A percentile compares a stretch with the other conserved stretches of the same genome.
Evolutionary conservation across 2,329 filamentous ascomycete species (phyloP).

Genomic region (Fonsecaea monophora): DNA sequence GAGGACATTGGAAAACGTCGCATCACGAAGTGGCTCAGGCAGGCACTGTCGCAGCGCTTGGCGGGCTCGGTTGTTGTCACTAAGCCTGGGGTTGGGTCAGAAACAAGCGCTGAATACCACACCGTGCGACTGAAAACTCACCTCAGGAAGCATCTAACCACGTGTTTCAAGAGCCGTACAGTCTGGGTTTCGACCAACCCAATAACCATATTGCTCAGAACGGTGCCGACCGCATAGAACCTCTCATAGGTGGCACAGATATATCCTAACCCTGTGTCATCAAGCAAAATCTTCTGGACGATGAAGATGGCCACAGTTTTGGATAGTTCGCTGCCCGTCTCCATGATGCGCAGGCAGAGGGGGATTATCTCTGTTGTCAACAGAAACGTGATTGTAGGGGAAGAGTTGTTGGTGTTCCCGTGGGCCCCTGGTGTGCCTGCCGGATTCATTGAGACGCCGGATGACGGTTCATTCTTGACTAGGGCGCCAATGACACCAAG

Average conservation of each 20-base stretch:
- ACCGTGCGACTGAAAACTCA: slow-evolving; percentile 55
- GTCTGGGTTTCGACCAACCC: slow-evolving; percentile 98
- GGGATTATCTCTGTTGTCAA: slow-evolving; percentile 98
- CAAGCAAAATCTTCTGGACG: slow-evolving; percentile 96
- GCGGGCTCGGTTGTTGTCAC: slow-evolving; percentile 92
- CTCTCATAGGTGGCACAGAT: slow-evolving; percentile 99
- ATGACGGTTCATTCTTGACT: slow-evolving; percentile 82
- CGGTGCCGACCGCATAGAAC: slow-evolving; percentile 97
- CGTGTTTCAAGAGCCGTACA: slow-evolving; percentile 92
- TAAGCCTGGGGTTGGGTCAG: slow-evolving; percentile 66
- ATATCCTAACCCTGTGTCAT: slow-evolving; percentile 95
- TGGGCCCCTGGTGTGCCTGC: slow-evolving; percentile 34
- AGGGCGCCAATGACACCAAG: slow-evolving; percentile 95
- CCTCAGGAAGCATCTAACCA: slow-evolving; percentile 95
- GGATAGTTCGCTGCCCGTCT: slow-evolving; percentile 96
- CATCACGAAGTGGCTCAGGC: slow-evolving; percentile 96
- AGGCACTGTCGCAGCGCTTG: slow-evolving; percentile 95
- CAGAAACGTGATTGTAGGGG: slow-evolving; percentile 98
- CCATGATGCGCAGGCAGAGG: slow-evolving; percentile 97
- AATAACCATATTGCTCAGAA: slow-evolving; percentile 97
- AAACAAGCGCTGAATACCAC: neutral
- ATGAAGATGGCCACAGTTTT: slow-evolving; percentile 99
- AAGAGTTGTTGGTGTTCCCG: slow-evolving; percentile 60
- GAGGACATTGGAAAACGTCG: slow-evolving; percentile 94
- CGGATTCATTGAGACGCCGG: slow-evolving; percentile 36